Conservation (phyloP, 1,284 basidiomycete species). For the Malassezia furfur region DNA sequence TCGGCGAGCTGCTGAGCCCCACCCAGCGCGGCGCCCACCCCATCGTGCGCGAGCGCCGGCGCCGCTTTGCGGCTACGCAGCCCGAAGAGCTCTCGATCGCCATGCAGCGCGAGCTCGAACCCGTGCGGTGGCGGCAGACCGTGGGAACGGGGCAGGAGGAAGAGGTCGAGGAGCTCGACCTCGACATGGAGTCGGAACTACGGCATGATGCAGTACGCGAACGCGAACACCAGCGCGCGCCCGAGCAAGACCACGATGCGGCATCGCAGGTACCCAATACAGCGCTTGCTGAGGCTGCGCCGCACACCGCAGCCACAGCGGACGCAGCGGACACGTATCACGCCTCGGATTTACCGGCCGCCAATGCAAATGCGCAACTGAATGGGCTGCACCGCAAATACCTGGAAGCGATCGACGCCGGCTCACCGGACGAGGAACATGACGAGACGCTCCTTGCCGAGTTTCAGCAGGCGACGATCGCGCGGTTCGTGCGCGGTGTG, state of each 20-base stretch:
- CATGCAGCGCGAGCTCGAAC: background rate
- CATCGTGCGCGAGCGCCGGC: conserved; percentile 10
- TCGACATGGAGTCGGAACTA: background rate
- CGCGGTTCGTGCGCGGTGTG: conserved; percentile 12
- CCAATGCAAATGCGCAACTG: background rate
- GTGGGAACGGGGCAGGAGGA: conserved; percentile 14
- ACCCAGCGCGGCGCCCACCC: background rate
- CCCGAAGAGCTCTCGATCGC: conserved; percentile 6
- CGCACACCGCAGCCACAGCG: background rate
- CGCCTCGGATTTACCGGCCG: background rate
- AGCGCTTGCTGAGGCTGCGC: background rate
- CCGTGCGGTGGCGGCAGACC: conserved; percentile 1
- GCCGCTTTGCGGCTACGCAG: background rate
- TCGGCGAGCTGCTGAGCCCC: conserved; percentile 6
- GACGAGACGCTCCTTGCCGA: background rate
- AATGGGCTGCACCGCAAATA: conserved; percentile 4
- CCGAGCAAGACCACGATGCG: background rate
- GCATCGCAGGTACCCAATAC: background rate
- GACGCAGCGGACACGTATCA: background rate
- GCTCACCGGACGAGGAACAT: background rate
- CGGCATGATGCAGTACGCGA: background rate
- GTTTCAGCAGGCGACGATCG: conserved; percentile 7
- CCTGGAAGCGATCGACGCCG: conserved; percentile 3
- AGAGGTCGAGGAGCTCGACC: conserved; percentile 6
- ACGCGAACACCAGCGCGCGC: background rate